Conservation (phyloP, 2,329 filamentous ascomycete genomes). For the Pseudogymnoascus sp. region DNA sequence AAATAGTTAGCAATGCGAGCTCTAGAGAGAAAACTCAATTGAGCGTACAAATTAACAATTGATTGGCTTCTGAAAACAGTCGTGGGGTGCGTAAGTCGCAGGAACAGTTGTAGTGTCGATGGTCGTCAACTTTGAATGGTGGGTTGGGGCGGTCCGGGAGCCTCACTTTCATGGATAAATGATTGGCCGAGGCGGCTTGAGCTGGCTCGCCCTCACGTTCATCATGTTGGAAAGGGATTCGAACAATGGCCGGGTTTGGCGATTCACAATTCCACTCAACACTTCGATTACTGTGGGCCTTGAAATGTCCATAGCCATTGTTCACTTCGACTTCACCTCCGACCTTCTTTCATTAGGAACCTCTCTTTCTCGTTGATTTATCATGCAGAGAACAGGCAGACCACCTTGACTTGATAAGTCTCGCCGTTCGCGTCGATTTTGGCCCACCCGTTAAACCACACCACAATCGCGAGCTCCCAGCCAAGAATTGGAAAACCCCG, state of each 20-base stretch:
- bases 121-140: constrained; percentile 7
- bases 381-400: constrained; percentile 3
- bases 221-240: background rate
- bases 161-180: constrained; percentile 7
- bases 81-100: constrained; percentile 3
- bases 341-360: background rate
- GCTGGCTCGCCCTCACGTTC: background rate
- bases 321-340: constrained; percentile 1
- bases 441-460: background rate
- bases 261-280: constrained; percentile 4
- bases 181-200: constrained; percentile 5
- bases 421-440: constrained; percentile 7
- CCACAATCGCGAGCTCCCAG: constrained; percentile 5
- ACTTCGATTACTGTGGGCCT: constrained; percentile 1
- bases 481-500: background rate
- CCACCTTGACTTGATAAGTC: constrained; percentile 9
- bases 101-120: background rate
- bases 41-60: background rate
- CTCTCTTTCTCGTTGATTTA: constrained; percentile 3
- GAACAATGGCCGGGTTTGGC: constrained; percentile 4
- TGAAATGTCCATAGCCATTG: background rate
- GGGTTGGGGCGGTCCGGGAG: constrained; percentile 4
- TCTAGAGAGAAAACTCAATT: background rate
- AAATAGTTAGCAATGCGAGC: background rate
- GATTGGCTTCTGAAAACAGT: constrained; percentile 1